Evolutionary conservation across 1,139 yeast genomes (phyloP).

Genomic region (Lodderomyces jiufengensis): DNA sequence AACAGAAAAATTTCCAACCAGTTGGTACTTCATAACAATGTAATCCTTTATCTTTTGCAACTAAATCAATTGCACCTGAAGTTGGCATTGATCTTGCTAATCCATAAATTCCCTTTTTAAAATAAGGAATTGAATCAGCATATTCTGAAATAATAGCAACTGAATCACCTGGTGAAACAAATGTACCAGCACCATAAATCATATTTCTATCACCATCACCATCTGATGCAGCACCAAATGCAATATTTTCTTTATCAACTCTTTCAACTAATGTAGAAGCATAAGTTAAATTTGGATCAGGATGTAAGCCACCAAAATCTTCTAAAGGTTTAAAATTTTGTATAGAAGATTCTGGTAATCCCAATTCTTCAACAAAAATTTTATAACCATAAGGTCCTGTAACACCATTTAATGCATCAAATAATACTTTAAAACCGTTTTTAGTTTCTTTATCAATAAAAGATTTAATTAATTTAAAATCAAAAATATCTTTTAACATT

Average conservation of each 20-base stretch:
- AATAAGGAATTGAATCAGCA: constrained; percentile 85
- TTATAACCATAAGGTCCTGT: constrained; percentile 95
- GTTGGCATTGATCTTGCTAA: constrained; percentile 99
- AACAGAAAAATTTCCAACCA: constrained; percentile 98
- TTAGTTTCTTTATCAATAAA: constrained; percentile 52
- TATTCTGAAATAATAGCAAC: constrained; percentile 97
- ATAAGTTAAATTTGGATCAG: constrained; percentile 95
- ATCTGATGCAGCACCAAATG: constrained; percentile 97
- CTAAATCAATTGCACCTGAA: constrained; percentile 88
- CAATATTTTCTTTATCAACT: constrained; percentile 76
- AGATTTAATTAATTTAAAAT: constrained; percentile 72
- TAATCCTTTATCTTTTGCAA: constrained; percentile 74
- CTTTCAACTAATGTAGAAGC: constrained; percentile 82
- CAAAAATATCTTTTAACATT: constrained; percentile 83
- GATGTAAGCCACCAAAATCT: constrained; percentile 97
- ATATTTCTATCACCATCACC: constrained; percentile 99
- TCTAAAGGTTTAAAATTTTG: constrained; percentile 79
- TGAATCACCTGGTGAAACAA: constrained; percentile 97
- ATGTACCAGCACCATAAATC: constrained; percentile 95
- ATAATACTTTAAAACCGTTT: constrained; percentile 66
- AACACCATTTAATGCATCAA: constrained; percentile 92
- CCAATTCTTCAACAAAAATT: constrained; percentile 80
- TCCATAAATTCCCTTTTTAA: constrained; percentile 84
- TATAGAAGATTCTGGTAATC: constrained; percentile 62
- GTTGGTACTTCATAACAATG: constrained; percentile 94